phyloP scores from a whole-genome alignment of 2,329 filamentous ascomycete genomes.

The Penicillium digitatum region DNA sequence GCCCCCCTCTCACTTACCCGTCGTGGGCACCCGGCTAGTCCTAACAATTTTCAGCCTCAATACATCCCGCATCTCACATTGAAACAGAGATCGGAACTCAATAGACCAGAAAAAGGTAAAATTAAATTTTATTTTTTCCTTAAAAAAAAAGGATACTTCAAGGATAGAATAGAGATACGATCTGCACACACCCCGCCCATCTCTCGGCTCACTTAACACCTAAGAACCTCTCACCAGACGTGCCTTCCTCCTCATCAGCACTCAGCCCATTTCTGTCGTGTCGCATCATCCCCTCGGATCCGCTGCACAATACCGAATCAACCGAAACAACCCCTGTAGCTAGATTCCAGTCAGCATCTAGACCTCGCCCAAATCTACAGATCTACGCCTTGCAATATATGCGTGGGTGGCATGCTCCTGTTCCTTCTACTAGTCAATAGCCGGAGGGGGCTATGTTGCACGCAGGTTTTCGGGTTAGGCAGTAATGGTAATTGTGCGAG shows the following conservation, averaged over 20 bases:
- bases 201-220: neutral
- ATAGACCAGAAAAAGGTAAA: neutral
- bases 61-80: neutral
- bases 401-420: neutral
- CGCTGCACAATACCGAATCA: neutral
- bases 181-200: neutral
- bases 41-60: slow-evolving; percentile 5
- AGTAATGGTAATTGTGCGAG: slow-evolving; percentile 1
- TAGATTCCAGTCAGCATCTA: neutral
- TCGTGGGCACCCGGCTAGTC: neutral
- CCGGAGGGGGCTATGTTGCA: neutral
- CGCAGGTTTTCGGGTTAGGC: neutral
- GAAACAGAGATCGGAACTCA: neutral
- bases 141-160: neutral
- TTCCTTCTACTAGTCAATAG: neutral
- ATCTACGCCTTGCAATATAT: neutral
- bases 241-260: neutral
- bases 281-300: neutral
- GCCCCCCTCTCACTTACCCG: neutral
- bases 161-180: neutral
- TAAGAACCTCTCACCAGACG: neutral
- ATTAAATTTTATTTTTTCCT: no score
- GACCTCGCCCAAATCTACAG: neutral
- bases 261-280: neutral
- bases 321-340: neutral